phyloP scores from a whole-genome alignment of 1,139 yeast species.

The Fermentozyma sake region DNA sequence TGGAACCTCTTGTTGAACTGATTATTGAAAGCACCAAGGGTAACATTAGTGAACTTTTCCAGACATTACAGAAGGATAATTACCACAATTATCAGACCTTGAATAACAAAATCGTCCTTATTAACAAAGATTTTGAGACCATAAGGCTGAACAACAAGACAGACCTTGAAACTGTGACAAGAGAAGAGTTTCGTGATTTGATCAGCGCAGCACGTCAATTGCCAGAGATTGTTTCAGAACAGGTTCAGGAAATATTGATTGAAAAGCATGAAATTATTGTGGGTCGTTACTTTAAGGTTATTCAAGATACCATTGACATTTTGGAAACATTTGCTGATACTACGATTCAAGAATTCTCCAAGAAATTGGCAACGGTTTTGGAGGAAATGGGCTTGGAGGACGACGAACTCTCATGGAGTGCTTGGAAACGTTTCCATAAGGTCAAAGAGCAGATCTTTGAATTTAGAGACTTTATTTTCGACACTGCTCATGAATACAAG shows the following conservation, averaged over 20 bases:
- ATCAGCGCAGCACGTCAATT: conserved; percentile 35
- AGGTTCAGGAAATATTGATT: conserved; percentile 32
- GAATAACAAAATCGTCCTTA: conserved; percentile 41
- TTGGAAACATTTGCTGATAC: conserved; percentile 71
- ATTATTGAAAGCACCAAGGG: conserved; percentile 32
- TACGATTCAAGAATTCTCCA: conserved; percentile 51
- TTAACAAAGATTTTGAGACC: conserved; percentile 46
- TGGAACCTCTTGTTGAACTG: conserved; percentile 30
- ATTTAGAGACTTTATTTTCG: conserved; percentile 54
- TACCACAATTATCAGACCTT: conserved; percentile 43
- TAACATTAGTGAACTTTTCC: conserved; percentile 35
- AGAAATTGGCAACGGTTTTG: conserved; percentile 29
- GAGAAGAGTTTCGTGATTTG: conserved; percentile 58
- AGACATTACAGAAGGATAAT: conserved; percentile 37
- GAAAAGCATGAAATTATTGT: conserved; percentile 28
- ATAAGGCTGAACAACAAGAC: conserved; percentile 36
- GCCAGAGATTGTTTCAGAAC: conserved; percentile 28
- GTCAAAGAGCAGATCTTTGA: conserved; percentile 52
- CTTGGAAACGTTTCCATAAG: conserved; percentile 63
- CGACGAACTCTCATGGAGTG: conserved; percentile 48
- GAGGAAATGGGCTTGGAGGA: conserved; percentile 23
- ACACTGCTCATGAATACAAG: conserved; percentile 38
- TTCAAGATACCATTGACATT: conserved; percentile 57
- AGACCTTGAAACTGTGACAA: conserved; percentile 30
- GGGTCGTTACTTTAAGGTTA: conserved; percentile 37